Evolutionary conservation across 805 yeast species (phyloP), one percentile per base, ranked within the genome.

Genomic region (Dipodascopsis tothii): DNA sequence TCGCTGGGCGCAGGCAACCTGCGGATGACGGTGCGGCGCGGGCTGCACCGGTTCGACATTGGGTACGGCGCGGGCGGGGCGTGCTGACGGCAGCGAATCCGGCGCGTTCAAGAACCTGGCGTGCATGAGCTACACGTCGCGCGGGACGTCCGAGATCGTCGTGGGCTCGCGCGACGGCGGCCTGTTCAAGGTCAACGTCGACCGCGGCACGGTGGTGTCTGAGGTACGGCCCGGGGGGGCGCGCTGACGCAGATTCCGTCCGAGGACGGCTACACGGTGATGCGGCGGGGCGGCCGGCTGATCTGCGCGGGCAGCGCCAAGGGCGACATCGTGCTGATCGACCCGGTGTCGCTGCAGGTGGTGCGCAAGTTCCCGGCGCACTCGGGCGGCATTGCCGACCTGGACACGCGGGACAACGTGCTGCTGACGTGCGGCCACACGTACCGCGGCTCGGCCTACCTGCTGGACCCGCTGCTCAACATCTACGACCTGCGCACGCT

Each of bases 381-480:
- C 40, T 50, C 64, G 3, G 70, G 69, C 2, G 59, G 66, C 3
- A 46, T 68, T 9, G 61, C 68, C 2, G 70, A 64, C 37, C 44
- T 68, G 25, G 69, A 66, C 37, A 54, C 65, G 34, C 59, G 61
- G 11, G 66, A 62, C 32, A 59, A 62, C 40, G 51, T 52, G 16
- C 67, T 84, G 35, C 78, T 85, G 16, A 81, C 95, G 0, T 85
- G 94, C 45, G 96, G 96, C 0, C 50, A 49, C 18, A 80, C 78
- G 51, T 77, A 88, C 0, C 65, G 77, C 9, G 53, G 53, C 21
- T 39, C 39, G 9, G 35, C 71, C 5, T 69, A 69, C 43, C 63
- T 72, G 17, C 70, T 77, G 5, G 97, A 92, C 58, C 90, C 95
- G 0, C 71, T 90, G 49, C 87, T 90, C 18, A 80, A 80, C 52